Evolutionary conservation across 768 basidiomycete genomes (phyloP), one percentile per base, ranked within the genome.

Genomic region (Termitomyces sp.): DNA sequence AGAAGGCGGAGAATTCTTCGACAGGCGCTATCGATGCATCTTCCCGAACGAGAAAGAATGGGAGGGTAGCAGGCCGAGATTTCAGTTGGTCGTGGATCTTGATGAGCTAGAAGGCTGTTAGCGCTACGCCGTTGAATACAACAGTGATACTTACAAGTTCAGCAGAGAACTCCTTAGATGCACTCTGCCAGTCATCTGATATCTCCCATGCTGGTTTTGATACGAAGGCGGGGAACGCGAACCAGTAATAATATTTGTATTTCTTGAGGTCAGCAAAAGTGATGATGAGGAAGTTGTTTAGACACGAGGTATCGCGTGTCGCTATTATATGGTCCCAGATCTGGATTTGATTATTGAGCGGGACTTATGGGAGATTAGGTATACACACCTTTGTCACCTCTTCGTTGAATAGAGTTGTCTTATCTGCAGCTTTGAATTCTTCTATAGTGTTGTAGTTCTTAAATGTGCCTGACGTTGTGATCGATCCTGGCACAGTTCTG

Each of bases 381-480:
- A 31, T 48, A 31, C n/a, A 68, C 74, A 61, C 92, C 77, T 87
- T 80, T 63, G 88, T 82, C 0, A 88, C 86, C 62, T 89, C 72
- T 34, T 80, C 69, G 60, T 91, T 90, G 75, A 98, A 94, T 17
- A 97, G 73, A n/a, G 85, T 83, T 6, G 88, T 85, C 81, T 99
- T 99, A 68, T 94, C 88, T 0, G 91, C 88, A 7, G 86, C 84
- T 68, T 89, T 94, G 79, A 98, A 98, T 11, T 97, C 94, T 67
- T 98, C 95, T 67, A 98, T 91, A 9, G 96, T 98, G 71, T 98
- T 99, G 77, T 86, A 98, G 73, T 98, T 98, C 81, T 92, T 95
- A 68, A 97, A 80, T 10, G 80, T 77, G 43, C 96, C 97, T 4
- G 67, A 71, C 0, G 86, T 81, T 1, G 74, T 58, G 48, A 86